Base-by-base conservation (phyloP, 169 alveolate species). In the Theileria luwenshuni region DNA sequence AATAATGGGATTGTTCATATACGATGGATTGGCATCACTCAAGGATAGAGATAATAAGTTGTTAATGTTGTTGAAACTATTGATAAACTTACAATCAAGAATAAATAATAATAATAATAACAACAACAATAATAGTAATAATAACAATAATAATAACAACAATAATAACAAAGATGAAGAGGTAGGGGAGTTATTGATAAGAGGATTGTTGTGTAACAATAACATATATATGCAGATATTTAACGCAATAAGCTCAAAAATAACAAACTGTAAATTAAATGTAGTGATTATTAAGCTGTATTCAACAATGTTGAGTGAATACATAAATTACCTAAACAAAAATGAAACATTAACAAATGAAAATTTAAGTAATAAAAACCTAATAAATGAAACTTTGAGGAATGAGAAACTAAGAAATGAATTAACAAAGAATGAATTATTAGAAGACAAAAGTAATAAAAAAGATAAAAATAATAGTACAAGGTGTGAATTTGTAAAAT, bases 1-100 rank as follows among this genome's bases (percentile, higher is more conserved):
- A 43, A 25, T 79, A 8, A 79, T 79, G 87, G 87, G 83, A 30
- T 61, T 51, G 28, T 69, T 79, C 56, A 49, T 79, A 23, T 17
- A 52, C 12, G 63, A 68, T 32, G 87, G 73, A 1, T 19, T 71
- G n/a, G 42, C 59, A 28, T 41, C 49, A 21, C 21, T 79, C 41
- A 63, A 72, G 38, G 23, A 56, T 25, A 56, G 30, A 2, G 83
- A 79, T 38, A 59, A 32, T 25, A 59, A 72, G 48, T 19, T 79
- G 62, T 8, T 54, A n/a, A 69, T 70, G 81, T 59, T 79, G 60
- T 15, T 79, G 69, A 63, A 62, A 28, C 27, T 69, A 45, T 15
- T 71, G 48, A 47, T 49, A 59, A 42, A 54, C 42, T 27, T 69
- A 27, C 86, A 56, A 25, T 28, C 32, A 28, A 15, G 30, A 38